Evolutionary conservation across 331 rosid genomes (phyloP).

Genomic region (Cucumis variabilis): DNA sequence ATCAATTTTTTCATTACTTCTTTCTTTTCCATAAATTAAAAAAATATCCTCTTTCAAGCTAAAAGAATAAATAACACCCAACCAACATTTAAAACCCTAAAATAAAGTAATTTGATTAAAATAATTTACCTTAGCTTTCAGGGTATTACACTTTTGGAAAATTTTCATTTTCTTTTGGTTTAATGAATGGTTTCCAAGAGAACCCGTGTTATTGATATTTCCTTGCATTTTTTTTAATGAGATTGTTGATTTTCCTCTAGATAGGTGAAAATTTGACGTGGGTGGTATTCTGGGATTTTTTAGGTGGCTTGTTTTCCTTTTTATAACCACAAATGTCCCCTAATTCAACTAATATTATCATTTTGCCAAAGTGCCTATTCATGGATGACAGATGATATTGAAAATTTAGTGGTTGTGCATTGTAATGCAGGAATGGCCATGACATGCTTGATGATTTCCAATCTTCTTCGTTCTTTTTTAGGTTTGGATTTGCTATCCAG

Average conservation of each 20-base stretch:
- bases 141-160: too few species aligned
- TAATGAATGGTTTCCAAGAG: not conserved
- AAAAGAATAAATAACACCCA: too few species aligned
- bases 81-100: too few species aligned
- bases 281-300: conserved; percentile 27
- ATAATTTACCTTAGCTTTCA: too few species aligned
- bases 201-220: not conserved
- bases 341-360: conserved; percentile 76
- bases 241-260: not conserved
- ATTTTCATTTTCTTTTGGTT: too few species aligned
- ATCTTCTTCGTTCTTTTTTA: conserved; percentile 89
- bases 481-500: conserved; percentile 47
- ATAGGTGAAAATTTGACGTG: conserved; percentile 5
- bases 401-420: conserved; percentile 98
- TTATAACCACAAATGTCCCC: conserved; percentile 97
- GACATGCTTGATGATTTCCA: conserved; percentile 98
- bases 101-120: too few species aligned
- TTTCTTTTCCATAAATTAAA: too few species aligned
- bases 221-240: not conserved
- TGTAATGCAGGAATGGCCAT: conserved; percentile 99
- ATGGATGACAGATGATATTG: conserved; percentile 97
- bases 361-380: conserved; percentile 98
- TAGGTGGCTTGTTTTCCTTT: conserved; percentile 98
- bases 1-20: too few species aligned
- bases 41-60: too few species aligned